phyloP scores from a whole-genome alignment of 1,139 yeast species.

The Hemisphaericaspora lyxosophila region DNA sequence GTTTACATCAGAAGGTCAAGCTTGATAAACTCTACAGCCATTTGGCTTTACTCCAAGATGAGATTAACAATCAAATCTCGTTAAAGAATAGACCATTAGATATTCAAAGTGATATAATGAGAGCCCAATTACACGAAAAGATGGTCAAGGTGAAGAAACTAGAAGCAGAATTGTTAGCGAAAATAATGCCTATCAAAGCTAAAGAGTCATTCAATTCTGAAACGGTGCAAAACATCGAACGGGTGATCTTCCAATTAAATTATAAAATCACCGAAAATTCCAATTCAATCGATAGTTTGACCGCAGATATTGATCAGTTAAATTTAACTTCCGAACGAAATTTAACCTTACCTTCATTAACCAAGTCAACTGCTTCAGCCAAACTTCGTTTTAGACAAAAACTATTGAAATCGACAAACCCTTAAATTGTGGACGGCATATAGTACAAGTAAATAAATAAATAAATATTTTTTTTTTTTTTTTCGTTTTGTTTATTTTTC shows the following conservation, averaged over 20 bases:
- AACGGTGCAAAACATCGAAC: constrained; percentile 21
- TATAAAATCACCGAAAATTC: constrained; percentile 17
- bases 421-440: not conserved
- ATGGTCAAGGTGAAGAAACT: constrained; percentile 17
- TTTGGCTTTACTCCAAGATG: constrained; percentile 14
- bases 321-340: not conserved
- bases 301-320: constrained; percentile 11
- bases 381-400: constrained; percentile 1
- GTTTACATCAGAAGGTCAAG: constrained; percentile 14
- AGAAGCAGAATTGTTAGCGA: constrained; percentile 19
- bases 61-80: constrained; percentile 7
- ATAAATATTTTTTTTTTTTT: not conserved
- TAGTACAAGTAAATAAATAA: not conserved
- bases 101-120: constrained; percentile 20
- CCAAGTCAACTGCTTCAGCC: not conserved
- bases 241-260: constrained; percentile 24
- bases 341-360: not conserved
- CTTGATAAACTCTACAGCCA: constrained; percentile 21
- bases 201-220: constrained; percentile 14
- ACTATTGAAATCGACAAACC: not conserved
- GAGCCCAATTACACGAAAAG: constrained; percentile 21
- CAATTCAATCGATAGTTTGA: constrained; percentile 16
- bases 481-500: too few relatives aligned
- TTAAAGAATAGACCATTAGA: constrained; percentile 24
- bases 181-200: constrained; percentile 30